Conservation (phyloP, 2,329 filamentous ascomycete genomes). For the Trichoderma breve region DNA sequence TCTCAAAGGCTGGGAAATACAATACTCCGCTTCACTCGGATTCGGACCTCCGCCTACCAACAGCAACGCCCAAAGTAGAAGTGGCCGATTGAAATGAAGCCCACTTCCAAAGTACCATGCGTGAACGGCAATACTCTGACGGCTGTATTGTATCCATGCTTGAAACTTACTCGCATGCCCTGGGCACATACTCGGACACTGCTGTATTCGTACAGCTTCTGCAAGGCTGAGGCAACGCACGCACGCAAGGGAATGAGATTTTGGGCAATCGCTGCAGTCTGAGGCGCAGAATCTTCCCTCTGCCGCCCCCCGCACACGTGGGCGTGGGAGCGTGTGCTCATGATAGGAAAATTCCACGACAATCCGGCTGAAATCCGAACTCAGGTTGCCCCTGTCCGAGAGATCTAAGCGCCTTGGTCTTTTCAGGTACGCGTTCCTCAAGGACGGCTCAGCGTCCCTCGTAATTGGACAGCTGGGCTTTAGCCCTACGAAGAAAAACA, state of each 20-base stretch:
- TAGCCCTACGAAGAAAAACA: background rate
- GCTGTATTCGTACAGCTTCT: background rate
- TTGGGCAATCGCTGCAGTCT: background rate
- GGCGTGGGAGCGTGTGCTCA: background rate
- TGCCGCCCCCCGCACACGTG: background rate
- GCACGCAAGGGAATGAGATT: background rate
- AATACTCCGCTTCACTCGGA: background rate
- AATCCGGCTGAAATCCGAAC: slow-evolving; percentile 17
- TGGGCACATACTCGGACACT: background rate
- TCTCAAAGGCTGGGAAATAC: background rate
- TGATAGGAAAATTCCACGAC: slow-evolving; percentile 4
- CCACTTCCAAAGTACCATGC: slow-evolving; percentile 1
- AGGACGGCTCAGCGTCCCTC: background rate
- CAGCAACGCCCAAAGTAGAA: slow-evolving; percentile 7
- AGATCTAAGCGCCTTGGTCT: slow-evolving; percentile 14
- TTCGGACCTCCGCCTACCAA: background rate
- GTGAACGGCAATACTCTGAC: background rate
- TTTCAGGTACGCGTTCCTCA: background rate
- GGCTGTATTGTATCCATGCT: background rate
- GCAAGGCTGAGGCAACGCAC: background rate
- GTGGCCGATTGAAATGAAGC: slow-evolving; percentile 14
- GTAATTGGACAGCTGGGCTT: background rate
- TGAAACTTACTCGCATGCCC: background rate
- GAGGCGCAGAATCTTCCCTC: background rate
- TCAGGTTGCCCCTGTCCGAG: background rate